These are phyloP conservation scores for Lentinula lateritia DNA, from an alignment of 768 basidiomycete genomes.

Conservation along the genomic window DNA sequence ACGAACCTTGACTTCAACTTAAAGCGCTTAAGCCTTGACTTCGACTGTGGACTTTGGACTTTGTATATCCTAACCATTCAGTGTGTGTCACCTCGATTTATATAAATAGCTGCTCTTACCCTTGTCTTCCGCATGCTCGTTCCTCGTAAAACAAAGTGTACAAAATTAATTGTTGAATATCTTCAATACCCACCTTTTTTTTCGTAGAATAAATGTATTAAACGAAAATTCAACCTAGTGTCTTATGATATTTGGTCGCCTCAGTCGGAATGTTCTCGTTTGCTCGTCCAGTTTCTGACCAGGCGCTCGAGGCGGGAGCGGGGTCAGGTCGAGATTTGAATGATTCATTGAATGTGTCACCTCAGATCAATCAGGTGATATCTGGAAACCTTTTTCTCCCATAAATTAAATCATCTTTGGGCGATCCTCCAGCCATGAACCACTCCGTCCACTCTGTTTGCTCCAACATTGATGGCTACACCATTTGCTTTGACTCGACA, in stretches of 20 bases:
- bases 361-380: not conserved
- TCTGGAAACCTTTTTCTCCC: not conserved
- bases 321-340: not conserved
- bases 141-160: conserved; percentile 9
- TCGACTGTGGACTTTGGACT: conserved; percentile 1
- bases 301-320: not conserved
- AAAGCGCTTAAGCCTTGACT: conserved; percentile 8
- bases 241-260: not conserved
- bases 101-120: not conserved
- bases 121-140: not conserved
- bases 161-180: conserved; percentile 1
- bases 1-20: conserved; percentile 47
- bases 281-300: too few species aligned
- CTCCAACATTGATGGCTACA: conserved; percentile 13
- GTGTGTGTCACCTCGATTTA: not conserved
- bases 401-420: not conserved
- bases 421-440: not conserved
- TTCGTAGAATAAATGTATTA: not conserved
- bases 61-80: not conserved
- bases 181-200: not conserved
- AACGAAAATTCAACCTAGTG: not conserved
- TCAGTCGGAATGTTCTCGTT: too few species aligned
- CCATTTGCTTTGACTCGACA: conserved; percentile 28
- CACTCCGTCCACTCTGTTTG: not conserved
- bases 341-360: not conserved